phyloP scores from a whole-genome alignment of 331 rosid species.

The Ulmus americana region DNA sequence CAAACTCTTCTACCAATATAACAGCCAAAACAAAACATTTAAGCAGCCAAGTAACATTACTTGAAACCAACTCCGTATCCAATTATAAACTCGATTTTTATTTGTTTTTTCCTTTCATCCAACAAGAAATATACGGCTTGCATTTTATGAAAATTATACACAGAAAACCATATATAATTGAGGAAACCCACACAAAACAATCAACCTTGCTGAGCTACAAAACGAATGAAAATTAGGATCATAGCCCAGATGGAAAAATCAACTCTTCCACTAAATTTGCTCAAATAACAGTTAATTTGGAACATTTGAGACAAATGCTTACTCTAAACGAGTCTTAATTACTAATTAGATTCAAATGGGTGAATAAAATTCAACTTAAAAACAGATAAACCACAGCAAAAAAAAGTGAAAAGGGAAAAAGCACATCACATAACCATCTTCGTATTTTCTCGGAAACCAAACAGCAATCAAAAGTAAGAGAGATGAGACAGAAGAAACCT shows the following conservation, averaged over 20 bases:
- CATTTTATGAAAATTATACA: too few species aligned
- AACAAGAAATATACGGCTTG: too few species aligned
- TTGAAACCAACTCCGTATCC: too few species aligned
- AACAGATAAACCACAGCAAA: not conserved
- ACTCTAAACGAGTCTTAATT: not conserved
- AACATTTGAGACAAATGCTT: not conserved
- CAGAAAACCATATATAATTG: not conserved
- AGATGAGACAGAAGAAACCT: constrained; percentile 45
- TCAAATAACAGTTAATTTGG: not conserved
- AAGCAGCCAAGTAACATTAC: too few species aligned
- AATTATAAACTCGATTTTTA: too few species aligned
- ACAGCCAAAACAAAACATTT: too few species aligned
- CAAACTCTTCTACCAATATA: too few species aligned
- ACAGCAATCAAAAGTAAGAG: not conserved
- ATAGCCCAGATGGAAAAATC: not conserved
- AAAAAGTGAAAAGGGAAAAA: not conserved
- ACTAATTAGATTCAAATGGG: constrained; percentile 1
- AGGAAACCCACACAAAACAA: not conserved
- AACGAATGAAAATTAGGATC: not conserved
- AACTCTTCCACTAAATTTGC: not conserved
- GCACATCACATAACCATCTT: not conserved
- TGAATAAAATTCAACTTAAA: not conserved
- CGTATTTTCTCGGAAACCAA: not conserved
- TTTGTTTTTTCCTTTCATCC: too few species aligned
- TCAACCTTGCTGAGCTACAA: not conserved